Evolutionary conservation across 2,329 filamentous ascomycete genomes (phyloP).

Genomic region (Fusarium robinianum): DNA sequence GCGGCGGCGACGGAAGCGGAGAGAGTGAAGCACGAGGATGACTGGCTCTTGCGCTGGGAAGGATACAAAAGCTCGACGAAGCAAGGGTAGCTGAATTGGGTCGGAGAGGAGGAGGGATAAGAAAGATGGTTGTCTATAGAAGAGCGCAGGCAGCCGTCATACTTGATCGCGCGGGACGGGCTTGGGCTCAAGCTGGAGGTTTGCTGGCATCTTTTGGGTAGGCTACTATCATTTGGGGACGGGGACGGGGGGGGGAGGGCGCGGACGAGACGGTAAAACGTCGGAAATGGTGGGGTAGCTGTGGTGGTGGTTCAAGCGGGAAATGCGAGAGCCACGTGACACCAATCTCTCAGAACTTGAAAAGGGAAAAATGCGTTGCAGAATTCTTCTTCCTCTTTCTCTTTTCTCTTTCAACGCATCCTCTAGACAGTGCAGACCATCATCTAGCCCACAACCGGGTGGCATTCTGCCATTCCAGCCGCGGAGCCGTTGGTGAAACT

Average conservation of each 20-base stretch:
- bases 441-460: constrained; percentile 60
- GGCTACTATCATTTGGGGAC: constrained; percentile 25
- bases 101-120: constrained; percentile 1
- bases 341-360: neutral
- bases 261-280: constrained; percentile 30
- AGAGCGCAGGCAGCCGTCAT: constrained; percentile 35
- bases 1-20: constrained; percentile 28
- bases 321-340: constrained; percentile 21
- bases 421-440: constrained; percentile 87
- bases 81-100: constrained; percentile 3
- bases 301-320: constrained; percentile 1
- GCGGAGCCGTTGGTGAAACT: constrained; percentile 65
- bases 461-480: constrained; percentile 70
- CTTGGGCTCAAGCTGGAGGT: constrained; percentile 21
- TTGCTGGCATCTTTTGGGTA: constrained; percentile 36
- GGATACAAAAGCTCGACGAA: constrained; percentile 4
- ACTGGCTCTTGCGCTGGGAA: constrained; percentile 25
- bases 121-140: constrained; percentile 25
- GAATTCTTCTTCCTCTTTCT: neutral
- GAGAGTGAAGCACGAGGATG: constrained; percentile 14
- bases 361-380: constrained; percentile 12
- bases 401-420: constrained; percentile 65
- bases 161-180: constrained; percentile 15
- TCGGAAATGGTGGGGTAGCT: constrained; percentile 34
- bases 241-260: constrained; percentile 17